Conservation (phyloP, 805 yeast species). For the Metschnikowia gruessii region DNA sequence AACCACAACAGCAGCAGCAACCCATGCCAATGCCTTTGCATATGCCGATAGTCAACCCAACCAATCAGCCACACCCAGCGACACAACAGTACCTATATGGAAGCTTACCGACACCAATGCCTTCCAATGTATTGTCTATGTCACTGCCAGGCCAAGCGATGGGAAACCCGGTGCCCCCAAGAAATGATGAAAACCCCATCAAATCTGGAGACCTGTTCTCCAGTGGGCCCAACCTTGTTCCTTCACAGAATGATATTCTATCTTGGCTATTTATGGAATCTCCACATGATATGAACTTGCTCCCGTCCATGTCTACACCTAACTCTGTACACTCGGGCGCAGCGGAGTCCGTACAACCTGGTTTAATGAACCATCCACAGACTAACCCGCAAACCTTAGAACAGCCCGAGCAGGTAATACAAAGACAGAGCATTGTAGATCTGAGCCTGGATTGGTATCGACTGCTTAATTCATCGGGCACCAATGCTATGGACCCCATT, state of each 20-base stretch:
- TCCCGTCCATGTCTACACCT: constrained; percentile 1
- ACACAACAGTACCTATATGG: neutral
- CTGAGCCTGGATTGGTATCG: neutral
- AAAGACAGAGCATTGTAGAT: neutral
- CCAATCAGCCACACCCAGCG: neutral
- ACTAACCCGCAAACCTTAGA: neutral
- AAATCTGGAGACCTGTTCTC: neutral
- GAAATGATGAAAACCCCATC: neutral
- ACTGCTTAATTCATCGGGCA: neutral
- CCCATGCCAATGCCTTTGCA: neutral
- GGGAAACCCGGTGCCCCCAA: neutral
- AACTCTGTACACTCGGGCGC: neutral
- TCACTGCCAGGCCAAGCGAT: neutral
- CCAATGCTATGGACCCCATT: constrained; percentile 10
- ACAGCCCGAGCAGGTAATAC: neutral
- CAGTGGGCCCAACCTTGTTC: constrained; percentile 15
- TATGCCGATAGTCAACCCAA: neutral
- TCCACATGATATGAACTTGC: constrained; percentile 3
- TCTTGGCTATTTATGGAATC: constrained; percentile 32
- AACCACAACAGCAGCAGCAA: neutral
- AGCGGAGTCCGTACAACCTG: neutral
- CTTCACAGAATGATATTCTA: constrained; percentile 36
- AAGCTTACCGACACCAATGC: neutral
- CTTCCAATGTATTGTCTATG: neutral
- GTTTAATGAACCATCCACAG: neutral